These are phyloP conservation scores for Harringtonia aguacate DNA, from an alignment of 2,329 filamentous ascomycete species.

Conservation along the genomic window DNA sequence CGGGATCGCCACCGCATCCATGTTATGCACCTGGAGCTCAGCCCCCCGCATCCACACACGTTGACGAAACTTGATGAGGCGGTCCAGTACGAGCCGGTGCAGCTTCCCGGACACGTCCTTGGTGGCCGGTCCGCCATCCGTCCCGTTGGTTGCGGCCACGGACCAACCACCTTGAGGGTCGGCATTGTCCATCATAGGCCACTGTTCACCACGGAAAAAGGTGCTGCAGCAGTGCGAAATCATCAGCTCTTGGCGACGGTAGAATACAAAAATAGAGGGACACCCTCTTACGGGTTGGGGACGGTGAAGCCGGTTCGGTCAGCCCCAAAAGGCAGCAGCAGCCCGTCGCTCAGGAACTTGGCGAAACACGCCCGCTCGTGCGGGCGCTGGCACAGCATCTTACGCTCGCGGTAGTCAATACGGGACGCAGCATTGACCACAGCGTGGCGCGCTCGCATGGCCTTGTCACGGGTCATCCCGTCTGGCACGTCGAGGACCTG, in stretches of 20 bases:
- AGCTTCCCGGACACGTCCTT: not conserved
- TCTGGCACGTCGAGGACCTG: not conserved
- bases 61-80: not conserved
- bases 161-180: not conserved
- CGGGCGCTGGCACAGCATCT: not conserved
- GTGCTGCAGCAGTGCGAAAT: not conserved
- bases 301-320: not conserved
- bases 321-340: slow-evolving; percentile 14
- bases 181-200: not conserved
- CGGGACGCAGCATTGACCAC: not conserved
- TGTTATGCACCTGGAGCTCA: not conserved
- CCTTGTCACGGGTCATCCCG: not conserved
- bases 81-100: not conserved
- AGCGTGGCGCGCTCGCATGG: not conserved
- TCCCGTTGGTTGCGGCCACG: not conserved
- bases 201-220: not conserved
- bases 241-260: too few species aligned
- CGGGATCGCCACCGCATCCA: not conserved
- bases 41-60: not conserved
- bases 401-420: slow-evolving; percentile 2
- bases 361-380: slow-evolving; percentile 8
- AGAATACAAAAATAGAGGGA: not conserved
- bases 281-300: not conserved
- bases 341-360: slow-evolving; percentile 12
- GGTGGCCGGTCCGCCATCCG: not conserved